Evolutionary conservation across 2,329 filamentous ascomycete genomes (phyloP), one percentile per base, ranked within the genome.

Genomic region (Blumeriella jaapii): DNA sequence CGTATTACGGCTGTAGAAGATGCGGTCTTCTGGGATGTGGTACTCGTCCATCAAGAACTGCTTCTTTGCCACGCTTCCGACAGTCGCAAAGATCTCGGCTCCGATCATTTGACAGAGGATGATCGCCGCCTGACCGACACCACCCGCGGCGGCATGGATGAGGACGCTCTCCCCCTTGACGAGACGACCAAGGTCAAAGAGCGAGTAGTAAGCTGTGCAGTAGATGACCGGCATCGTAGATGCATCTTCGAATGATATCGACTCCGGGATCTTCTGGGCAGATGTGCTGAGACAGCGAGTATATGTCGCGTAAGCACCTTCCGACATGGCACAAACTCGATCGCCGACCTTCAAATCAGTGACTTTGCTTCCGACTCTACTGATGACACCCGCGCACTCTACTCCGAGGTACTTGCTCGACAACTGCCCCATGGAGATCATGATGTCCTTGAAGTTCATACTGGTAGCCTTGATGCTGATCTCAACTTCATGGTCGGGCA

Each of bases 81-180:
- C 51, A 1, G 56, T 60, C 0, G 46, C 41, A 33, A 54, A 60
- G 2, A 60, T 48, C 12, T 54, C 45, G 1, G 58, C 58, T 2
- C 55, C 58, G 2, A 50, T 38, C 6, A 46, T 36, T 19, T 54
- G 44, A 2, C 52, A 52, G 0, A 62, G 23, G 3, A 45, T 38
- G n/a, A 62, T 59, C 1, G 54, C 51, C 1, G 60, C 59, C 25
- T 54, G 51, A 3, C 60, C 60, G 6, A 61, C 40, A 4, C 48
- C 55, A 9, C 59, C 57, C 3, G 57, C 45, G 1, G 50, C 61
- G 3, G 51, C 44, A 29, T 62, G 60, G 1, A 63, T 55, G 6
- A 63, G 40, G 0, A 62, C 44, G 1, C 41, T 48, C 24, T 62
- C 52, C 0, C 43, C 46, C 18, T 43, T 39, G 2, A 17, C 16